Evolutionary conservation across 2,329 filamentous ascomycete genomes (phyloP), one percentile per base, ranked within the genome.

Genomic region (Magnaporthales sp.): DNA sequence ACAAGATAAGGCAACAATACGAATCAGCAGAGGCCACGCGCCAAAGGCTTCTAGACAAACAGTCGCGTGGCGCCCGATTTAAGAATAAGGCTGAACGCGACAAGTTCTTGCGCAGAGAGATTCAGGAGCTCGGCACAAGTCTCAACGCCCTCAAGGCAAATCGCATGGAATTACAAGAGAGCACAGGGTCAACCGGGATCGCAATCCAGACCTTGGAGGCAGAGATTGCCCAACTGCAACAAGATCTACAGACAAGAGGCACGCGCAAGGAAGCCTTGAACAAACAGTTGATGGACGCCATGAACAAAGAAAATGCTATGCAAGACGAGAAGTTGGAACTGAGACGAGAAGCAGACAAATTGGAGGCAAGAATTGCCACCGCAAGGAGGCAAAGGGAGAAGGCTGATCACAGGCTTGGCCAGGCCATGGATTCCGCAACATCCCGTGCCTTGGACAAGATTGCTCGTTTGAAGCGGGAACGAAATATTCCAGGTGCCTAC

Each of bases 381-480:
- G 89, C 91, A 1, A 86, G 89, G 19, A 85, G 90, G 64, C 92
- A 97, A 73, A 86, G 90, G 61, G 87, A 92, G 32, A 86, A 87
- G 67, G 90, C 93, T 0, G 92, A 97, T 75, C 85, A 88, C 64
- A 88, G 86, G 68, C 82, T 98, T 19, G 89, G 90, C 2, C 88
- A 93, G 54, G 90, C 92, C 73, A 96, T 98, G 88, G 95, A 99
- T 74, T 87, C 91, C 68, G 90, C 91, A 66, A 97, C 93, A 5
- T 90, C 91, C 67, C 87, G 91, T 64, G 95, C 94, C 73, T 83
- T 99, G 62, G 91, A 91, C n/a, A 90, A 91, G 2, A 90, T 99
- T 22, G 89, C 92, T 66, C 88, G 91, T 60, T 84, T 98, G 72
- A 94, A 93, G 77, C 85, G 87, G 63, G 89, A 96, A 71, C 83